phyloP scores from a whole-genome alignment of 2,329 filamentous ascomycete species.

The Cordyceps cicadae region DNA sequence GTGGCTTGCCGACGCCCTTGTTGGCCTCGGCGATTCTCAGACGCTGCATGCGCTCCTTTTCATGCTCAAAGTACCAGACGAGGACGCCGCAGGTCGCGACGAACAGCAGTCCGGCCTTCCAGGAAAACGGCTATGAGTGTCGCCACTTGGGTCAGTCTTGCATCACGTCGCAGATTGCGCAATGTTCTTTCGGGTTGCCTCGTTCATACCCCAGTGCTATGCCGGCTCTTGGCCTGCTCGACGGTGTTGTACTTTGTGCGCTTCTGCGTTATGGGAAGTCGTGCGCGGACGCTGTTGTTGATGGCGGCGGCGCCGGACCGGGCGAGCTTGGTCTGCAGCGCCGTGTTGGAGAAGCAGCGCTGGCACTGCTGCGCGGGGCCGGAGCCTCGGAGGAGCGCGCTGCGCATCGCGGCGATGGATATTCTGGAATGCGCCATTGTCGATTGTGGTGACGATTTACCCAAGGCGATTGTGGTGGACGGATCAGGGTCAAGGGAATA shows the following conservation, averaged over 20 bases:
- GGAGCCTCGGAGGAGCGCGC: constrained; percentile 24
- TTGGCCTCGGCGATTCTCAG: constrained; percentile 83
- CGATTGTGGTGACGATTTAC: background rate
- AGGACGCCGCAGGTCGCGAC: constrained; percentile 67
- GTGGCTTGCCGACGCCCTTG: constrained; percentile 86
- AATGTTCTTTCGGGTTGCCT: background rate
- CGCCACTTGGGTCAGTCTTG: constrained; percentile 10
- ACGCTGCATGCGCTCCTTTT: constrained; percentile 85
- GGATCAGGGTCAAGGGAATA: background rate
- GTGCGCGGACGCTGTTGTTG: constrained; percentile 20
- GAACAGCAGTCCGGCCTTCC: constrained; percentile 83
- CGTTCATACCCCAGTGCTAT: constrained; percentile 44
- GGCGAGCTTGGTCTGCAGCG: constrained; percentile 26
- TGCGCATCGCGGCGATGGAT: constrained; percentile 28
- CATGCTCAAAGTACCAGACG: constrained; percentile 84
- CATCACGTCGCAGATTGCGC: background rate
- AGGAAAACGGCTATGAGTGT: constrained; percentile 69
- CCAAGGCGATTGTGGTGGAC: background rate
- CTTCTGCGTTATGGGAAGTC: constrained; percentile 29
- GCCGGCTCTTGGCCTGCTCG: constrained; percentile 50
- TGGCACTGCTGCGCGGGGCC: constrained; percentile 30
- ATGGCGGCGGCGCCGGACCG: constrained; percentile 26
- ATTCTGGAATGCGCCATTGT: constrained; percentile 32
- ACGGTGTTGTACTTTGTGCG: constrained; percentile 43
- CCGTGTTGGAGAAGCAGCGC: constrained; percentile 33